Evolutionary conservation across 202 grass and related monocot genomes (phyloP).

Genomic region (Sporobolus alterniflorus): DNA sequence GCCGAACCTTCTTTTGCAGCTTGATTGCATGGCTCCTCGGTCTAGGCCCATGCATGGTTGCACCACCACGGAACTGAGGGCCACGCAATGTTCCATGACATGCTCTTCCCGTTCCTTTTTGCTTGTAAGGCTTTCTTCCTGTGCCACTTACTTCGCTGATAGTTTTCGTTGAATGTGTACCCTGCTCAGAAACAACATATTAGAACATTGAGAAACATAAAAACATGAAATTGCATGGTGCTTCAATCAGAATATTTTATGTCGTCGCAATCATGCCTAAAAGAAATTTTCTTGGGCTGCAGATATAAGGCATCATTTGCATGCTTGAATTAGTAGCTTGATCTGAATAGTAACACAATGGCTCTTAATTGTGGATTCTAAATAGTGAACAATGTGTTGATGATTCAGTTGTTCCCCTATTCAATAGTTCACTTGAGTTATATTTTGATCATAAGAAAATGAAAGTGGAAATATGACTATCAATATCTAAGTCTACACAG

Average conservation of each 20-base stretch:
- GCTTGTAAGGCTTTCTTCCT: constrained; percentile 75
- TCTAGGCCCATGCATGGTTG: constrained; percentile 89
- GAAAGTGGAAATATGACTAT: no score
- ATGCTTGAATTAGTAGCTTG: not conserved
- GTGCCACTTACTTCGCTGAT: constrained; percentile 88
- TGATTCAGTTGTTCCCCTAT: not conserved
- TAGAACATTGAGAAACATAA: not conserved
- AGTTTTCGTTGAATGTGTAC: constrained; percentile 84
- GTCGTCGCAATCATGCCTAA: no score
- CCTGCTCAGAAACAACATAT: constrained; percentile 34
- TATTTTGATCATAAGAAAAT: no score
- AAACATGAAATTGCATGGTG: not conserved
- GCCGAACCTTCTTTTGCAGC: constrained; percentile 79
- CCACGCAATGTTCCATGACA: constrained; percentile 75
- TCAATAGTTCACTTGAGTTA: not conserved
- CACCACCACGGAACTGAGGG: constrained; percentile 80
- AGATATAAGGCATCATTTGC: not conserved
- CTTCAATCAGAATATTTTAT: not conserved
- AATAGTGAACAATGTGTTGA: not conserved
- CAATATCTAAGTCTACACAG: not conserved
- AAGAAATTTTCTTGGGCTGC: not conserved
- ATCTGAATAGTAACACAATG: not conserved
- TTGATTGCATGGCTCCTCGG: constrained; percentile 87
- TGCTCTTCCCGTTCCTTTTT: constrained; percentile 87
- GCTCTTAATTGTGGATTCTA: not conserved